Percentiles rank a stretch among this genome's conserved stretches.
phyloP scores from a whole-genome alignment of 169 alveolate genomes.

The Theileria orientalis region DNA sequence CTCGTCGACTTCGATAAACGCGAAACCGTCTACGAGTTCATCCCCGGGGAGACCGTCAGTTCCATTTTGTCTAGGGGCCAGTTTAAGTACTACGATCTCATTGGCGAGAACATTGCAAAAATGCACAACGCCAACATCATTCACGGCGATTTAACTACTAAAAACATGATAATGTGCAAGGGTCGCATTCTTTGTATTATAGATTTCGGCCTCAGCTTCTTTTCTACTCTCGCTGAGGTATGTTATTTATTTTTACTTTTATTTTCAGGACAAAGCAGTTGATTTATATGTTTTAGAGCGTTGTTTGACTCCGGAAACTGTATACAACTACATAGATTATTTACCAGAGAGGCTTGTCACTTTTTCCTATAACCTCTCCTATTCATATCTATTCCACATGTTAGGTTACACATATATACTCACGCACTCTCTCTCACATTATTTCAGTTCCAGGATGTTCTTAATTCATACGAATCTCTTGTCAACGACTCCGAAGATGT shows the following conservation, averaged over 20 bases:
- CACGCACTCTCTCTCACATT: not conserved
- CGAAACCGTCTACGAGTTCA: slow-evolving; percentile 65
- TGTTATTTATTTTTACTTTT: slow-evolving; percentile 5
- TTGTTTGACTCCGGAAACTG: slow-evolving; percentile 54
- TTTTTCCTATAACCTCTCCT: too few relatives aligned
- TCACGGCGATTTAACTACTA: slow-evolving; percentile 77
- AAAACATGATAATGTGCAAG: slow-evolving; percentile 65
- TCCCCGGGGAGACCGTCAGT: slow-evolving; percentile 64
- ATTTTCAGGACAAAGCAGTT: slow-evolving; percentile 73
- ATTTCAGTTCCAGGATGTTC: slow-evolving; percentile 28
- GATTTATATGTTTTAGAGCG: slow-evolving; percentile 74
- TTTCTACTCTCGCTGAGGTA: slow-evolving; percentile 72
- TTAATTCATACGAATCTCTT: slow-evolving; percentile 15
- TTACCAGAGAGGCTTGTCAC: too few relatives aligned
- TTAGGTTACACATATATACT: too few relatives aligned
- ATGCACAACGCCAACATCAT: slow-evolving; percentile 75
- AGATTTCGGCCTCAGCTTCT: slow-evolving; percentile 73
- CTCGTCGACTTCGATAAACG: slow-evolving; percentile 65
- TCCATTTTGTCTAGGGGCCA: slow-evolving; percentile 12
- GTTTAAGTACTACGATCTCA: slow-evolving; percentile 17
- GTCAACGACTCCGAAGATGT: slow-evolving; percentile 1
- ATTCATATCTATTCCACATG: too few relatives aligned
- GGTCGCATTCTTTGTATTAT: slow-evolving; percentile 59
- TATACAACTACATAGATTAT: not conserved
- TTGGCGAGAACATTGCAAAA: slow-evolving; percentile 67